Percentiles rank a stretch among this genome's conserved stretches.
Evolutionary conservation across 805 yeast species (phyloP).

Genomic region (Cyberlindnera lachancei): DNA sequence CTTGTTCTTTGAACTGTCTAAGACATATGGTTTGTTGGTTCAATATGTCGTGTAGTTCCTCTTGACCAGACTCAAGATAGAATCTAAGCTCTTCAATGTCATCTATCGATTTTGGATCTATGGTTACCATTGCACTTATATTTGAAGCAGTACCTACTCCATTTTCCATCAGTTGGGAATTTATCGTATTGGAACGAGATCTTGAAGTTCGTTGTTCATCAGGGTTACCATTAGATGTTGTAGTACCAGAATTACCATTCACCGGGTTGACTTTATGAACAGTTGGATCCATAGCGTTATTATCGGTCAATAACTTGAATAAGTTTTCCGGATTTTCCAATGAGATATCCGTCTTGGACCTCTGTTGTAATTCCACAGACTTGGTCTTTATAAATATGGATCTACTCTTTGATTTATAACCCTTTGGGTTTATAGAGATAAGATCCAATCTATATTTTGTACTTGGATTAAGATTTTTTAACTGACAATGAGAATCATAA

Average conservation of each 20-base stretch:
- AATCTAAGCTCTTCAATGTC: conserved; percentile 37
- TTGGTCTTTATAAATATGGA: conserved; percentile 35
- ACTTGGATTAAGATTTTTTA: conserved; percentile 27
- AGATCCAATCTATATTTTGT: conserved; percentile 35
- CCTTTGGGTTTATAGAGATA: conserved; percentile 33
- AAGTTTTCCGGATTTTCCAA: conserved; percentile 33
- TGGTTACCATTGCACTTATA: conserved; percentile 11
- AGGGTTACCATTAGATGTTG: conserved; percentile 3
- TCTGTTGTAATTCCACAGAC: conserved; percentile 15
- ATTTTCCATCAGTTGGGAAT: conserved; percentile 12
- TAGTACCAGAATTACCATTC: too few relatives aligned
- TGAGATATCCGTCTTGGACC: conserved; percentile 16
- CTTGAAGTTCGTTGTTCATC: conserved; percentile 16
- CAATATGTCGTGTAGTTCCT: conserved; percentile 30
- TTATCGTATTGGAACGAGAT: conserved; percentile 29
- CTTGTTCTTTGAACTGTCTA: conserved; percentile 33
- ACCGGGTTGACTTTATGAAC: conserved; percentile 20
- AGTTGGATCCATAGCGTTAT: conserved; percentile 22
- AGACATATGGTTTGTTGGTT: conserved; percentile 26
- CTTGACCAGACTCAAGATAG: conserved; percentile 34
- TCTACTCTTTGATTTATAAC: conserved; percentile 34
- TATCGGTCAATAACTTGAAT: conserved; percentile 27
- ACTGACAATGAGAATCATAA: conserved; percentile 27
- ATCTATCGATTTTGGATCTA: conserved; percentile 22
- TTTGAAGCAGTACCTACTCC: conserved; percentile 7